Conservation (phyloP, 108 stramenopile genomes). For the Nitzschia sp. region DNA sequence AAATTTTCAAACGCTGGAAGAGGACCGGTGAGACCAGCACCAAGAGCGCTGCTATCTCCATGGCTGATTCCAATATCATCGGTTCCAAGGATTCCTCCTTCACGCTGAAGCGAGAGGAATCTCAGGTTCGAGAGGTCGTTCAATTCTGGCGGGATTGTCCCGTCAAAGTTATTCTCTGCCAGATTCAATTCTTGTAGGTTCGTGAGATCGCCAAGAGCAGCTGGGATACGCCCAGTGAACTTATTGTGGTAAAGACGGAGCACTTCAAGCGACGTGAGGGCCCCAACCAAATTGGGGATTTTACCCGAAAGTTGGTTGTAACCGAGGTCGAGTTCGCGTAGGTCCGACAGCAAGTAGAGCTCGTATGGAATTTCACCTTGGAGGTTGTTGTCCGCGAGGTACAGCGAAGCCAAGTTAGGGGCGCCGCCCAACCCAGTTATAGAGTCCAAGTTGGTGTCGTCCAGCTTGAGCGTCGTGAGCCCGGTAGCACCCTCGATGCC, state of each 20-base stretch:
- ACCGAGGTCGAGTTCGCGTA: conserved; percentile 18
- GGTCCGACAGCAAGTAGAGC: conserved; percentile 26
- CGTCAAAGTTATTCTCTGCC: conserved; percentile 33
- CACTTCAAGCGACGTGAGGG: conserved; percentile 2
- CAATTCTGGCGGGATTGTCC: conserved; percentile 26
- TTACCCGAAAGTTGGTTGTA: conserved; percentile 26
- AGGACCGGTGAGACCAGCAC: conserved; percentile 35
- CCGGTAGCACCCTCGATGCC: conserved; percentile 30
- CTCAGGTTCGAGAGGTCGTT: conserved; percentile 40
- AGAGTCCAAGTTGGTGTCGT: conserved; percentile 37
- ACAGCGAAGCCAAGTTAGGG: conserved; percentile 32
- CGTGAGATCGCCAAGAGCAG: conserved; percentile 11
- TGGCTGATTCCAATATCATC: conserved; percentile 24
- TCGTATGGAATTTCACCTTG: conserved; percentile 47
- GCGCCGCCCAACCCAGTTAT: conserved; percentile 35
- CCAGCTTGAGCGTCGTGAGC: conserved; percentile 37
- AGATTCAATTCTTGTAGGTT: conserved; percentile 21
- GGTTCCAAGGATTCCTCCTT: conserved; percentile 24
- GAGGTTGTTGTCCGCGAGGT: conserved; percentile 42
- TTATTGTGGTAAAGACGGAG: conserved; percentile 51
- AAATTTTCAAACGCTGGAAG: conserved; percentile 28
- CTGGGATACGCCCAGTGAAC: conserved; percentile 23
- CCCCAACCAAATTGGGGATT: conserved; percentile 21
- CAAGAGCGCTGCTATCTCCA: conserved; percentile 23
- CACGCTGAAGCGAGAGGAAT: conserved; percentile 46